Percentiles rank a stretch among this genome's conserved stretches.
Evolutionary conservation across 768 basidiomycete genomes (phyloP).

Genomic region (Leucosporidium creatinivorum): DNA sequence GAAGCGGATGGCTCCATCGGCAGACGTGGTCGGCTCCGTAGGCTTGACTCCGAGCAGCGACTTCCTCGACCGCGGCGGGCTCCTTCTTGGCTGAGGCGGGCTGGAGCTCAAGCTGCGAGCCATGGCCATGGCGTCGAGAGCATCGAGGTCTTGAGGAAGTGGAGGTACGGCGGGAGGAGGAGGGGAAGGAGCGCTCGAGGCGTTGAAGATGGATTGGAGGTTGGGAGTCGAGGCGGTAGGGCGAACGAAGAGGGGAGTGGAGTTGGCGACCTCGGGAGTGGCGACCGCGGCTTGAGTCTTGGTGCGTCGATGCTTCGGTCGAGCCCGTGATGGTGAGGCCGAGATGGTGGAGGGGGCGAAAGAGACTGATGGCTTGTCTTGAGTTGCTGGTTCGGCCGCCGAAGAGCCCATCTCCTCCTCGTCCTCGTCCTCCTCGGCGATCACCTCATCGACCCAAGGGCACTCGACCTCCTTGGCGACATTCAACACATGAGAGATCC

Average conservation of each 20-base stretch:
- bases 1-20: slow-evolving; percentile 14
- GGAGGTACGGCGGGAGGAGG: slow-evolving; percentile 6
- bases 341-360: not conserved
- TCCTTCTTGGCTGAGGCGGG: slow-evolving; percentile 44
- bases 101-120: slow-evolving; percentile 12
- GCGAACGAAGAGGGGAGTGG: slow-evolving; percentile 50
- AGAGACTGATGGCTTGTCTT: not conserved
- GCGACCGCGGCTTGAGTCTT: slow-evolving; percentile 11
- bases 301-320: slow-evolving; percentile 13
- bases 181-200: slow-evolving; percentile 3
- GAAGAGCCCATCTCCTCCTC: not conserved
- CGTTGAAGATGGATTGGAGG: slow-evolving; percentile 41
- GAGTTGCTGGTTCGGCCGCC: not conserved
- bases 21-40: no score
- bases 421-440: slow-evolving; percentile 3
- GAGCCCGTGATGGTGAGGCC: slow-evolving; percentile 52
- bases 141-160: not conserved
- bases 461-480: slow-evolving; percentile 78
- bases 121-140: slow-evolving; percentile 2
- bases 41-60: no score
- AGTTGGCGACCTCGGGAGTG: slow-evolving; percentile 20
- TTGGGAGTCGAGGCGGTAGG: slow-evolving; percentile 64
- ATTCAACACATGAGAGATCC: slow-evolving; percentile 75
- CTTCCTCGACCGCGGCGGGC: slow-evolving; percentile 53
- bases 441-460: slow-evolving; percentile 32